Conservation (phyloP, 1,284 basidiomycete genomes). For the Cronartium ribicola region DNA sequence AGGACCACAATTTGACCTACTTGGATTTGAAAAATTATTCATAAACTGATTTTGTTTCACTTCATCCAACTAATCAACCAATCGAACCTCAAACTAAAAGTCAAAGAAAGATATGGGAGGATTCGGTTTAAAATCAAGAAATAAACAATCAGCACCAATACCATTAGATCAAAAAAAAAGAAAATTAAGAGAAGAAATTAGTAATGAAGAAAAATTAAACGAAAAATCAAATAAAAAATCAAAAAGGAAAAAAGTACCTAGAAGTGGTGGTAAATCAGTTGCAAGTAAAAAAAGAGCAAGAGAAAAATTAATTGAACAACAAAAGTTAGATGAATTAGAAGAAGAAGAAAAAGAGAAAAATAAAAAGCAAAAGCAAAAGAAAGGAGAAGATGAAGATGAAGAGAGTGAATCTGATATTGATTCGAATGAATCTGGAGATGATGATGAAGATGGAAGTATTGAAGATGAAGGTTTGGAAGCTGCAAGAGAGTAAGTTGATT, state of each 20-base stretch:
- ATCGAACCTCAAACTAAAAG: background rate
- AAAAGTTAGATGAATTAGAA: slow-evolving; percentile 43
- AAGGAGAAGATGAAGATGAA: slow-evolving; percentile 37
- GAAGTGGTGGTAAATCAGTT: slow-evolving; percentile 42
- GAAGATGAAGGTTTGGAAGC: slow-evolving; percentile 40
- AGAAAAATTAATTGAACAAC: slow-evolving; percentile 9
- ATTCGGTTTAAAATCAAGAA: slow-evolving; percentile 37
- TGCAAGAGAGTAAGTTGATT: slow-evolving; percentile 25
- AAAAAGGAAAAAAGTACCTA: slow-evolving; percentile 29
- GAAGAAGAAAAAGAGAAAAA: slow-evolving; percentile 42
- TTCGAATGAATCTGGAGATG: slow-evolving; percentile 41
- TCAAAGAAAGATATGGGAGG: slow-evolving; percentile 33
- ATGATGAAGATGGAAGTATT: slow-evolving; percentile 43
- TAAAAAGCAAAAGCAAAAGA: slow-evolving; percentile 37
- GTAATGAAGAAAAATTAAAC: background rate
- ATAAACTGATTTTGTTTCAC: no score
- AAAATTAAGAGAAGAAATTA: background rate
- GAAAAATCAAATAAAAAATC: background rate
- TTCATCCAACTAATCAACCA: no score
- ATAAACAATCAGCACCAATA: slow-evolving; percentile 34
- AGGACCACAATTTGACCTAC: no score
- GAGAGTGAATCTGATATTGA: slow-evolving; percentile 16
- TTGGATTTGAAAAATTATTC: no score
- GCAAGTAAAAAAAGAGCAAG: slow-evolving; percentile 18
- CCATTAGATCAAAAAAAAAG: slow-evolving; percentile 15